These are phyloP conservation scores for Protoeuglena noctilucae DNA, from an alignment of 139 green algal species.

Conservation along the genomic window DNA sequence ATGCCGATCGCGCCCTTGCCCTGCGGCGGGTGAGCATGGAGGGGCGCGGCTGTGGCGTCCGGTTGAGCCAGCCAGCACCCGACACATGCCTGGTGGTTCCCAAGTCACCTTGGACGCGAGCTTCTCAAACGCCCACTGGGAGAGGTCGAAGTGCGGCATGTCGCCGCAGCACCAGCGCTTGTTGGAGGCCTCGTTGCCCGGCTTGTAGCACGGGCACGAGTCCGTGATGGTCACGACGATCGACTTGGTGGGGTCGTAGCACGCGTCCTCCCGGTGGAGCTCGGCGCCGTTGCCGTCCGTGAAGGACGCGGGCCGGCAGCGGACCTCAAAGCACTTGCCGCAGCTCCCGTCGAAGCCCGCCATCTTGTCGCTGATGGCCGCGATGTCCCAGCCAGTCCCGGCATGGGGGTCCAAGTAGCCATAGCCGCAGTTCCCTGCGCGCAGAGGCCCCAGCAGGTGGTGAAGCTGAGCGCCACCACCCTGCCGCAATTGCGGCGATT, in stretches of 20 bases:
- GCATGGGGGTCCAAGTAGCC: constrained; percentile 2
- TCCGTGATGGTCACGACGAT: constrained; percentile 5
- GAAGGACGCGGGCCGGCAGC: neutral
- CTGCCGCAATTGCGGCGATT: too few species aligned
- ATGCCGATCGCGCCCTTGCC: too few species aligned
- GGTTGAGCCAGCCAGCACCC: too few species aligned
- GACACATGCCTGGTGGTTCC: too few species aligned
- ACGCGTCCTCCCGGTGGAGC: constrained; percentile 1
- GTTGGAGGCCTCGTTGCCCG: constrained; percentile 13
- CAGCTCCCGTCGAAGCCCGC: constrained; percentile 3
- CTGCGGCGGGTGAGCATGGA: too few species aligned
- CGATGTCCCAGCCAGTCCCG: constrained; percentile 10
- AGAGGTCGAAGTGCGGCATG: constrained; percentile 3
- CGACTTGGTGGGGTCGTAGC: constrained; percentile 2
- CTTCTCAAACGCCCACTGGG: neutral
- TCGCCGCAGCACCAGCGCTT: constrained; percentile 4
- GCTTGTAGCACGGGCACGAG: constrained; percentile 7
- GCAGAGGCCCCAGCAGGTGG: too few species aligned
- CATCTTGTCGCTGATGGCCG: constrained; percentile 5
- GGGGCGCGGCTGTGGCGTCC: too few species aligned
- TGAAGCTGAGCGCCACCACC: too few species aligned
- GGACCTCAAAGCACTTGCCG: constrained; percentile 10
- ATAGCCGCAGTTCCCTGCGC: constrained; percentile 11
- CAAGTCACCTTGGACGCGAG: neutral
- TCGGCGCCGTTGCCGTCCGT: constrained; percentile 6